A percentile compares a stretch with the other conserved stretches of the same genome.
Conservation (phyloP, 2,329 filamentous ascomycete species). For the Cytospora schulzeri region DNA sequence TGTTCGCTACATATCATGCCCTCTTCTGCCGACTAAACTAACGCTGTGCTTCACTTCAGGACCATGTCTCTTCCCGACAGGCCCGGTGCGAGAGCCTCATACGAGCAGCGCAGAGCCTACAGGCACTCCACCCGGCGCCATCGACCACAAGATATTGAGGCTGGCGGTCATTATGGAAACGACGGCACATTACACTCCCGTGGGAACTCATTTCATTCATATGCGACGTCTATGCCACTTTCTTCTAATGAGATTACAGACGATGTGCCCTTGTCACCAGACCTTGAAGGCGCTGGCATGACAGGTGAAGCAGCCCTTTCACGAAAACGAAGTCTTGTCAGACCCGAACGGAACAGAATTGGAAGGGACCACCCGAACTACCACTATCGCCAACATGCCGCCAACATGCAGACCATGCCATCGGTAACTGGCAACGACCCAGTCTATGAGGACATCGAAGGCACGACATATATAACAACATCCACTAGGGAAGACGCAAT, state of each 20-base stretch:
- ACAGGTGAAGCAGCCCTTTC: constrained; percentile 37
- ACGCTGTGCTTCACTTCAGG: constrained; percentile 37
- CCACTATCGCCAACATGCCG: constrained; percentile 91
- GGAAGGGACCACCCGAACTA: constrained; percentile 91
- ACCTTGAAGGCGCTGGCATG: constrained; percentile 30
- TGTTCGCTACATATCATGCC: neutral
- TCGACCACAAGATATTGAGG: constrained; percentile 70
- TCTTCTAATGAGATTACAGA: constrained; percentile 57
- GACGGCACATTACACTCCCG: constrained; percentile 23
- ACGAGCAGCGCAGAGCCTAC: constrained; percentile 65
- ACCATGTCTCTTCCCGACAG: constrained; percentile 66
- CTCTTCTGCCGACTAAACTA: constrained; percentile 23
- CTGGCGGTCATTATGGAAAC: constrained; percentile 42
- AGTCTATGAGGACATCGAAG: constrained; percentile 76
- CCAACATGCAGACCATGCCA: constrained; percentile 86
- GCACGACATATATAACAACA: constrained; percentile 57
- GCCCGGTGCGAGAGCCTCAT: constrained; percentile 63
- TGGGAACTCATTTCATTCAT: constrained; percentile 59
- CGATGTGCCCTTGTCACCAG: constrained; percentile 55
- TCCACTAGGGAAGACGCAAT: constrained; percentile 49
- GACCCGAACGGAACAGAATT: constrained; percentile 84
- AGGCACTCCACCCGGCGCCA: constrained; percentile 68
- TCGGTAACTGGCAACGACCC: constrained; percentile 93
- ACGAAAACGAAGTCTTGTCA: constrained; percentile 85
- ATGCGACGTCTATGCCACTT: constrained; percentile 58